These are phyloP conservation scores for Lonicera japonica DNA, from an alignment of 129 eudicot species.

Conservation along the genomic window DNA sequence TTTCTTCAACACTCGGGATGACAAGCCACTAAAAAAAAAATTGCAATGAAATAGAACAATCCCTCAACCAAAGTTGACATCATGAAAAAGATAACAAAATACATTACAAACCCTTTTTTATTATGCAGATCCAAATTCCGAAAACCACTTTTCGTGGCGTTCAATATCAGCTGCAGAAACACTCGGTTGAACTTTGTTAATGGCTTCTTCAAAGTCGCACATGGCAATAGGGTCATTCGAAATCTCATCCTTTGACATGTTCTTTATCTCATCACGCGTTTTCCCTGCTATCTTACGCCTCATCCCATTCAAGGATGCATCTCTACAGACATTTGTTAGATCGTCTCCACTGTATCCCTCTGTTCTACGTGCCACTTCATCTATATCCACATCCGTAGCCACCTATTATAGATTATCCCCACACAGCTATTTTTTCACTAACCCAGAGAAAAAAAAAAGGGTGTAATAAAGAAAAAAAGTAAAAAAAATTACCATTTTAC, in stretches of 20 bases:
- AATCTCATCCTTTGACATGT: conserved; percentile 88
- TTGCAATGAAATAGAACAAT: not conserved
- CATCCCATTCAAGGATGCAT: conserved; percentile 95
- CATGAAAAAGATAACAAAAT: no score
- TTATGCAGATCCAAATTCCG: conserved; percentile 90
- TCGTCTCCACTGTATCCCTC: conserved; percentile 99
- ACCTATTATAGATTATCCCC: conserved; percentile 38
- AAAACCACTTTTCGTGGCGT: conserved; percentile 85
- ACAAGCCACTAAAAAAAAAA: not conserved
- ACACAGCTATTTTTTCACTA: no score
- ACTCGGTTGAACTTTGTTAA: conserved; percentile 79
- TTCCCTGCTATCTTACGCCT: conserved; percentile 92
- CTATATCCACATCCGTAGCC: conserved; percentile 77
- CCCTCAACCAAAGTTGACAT: not conserved
- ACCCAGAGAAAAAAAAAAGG: no score
- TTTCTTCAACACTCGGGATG: not conserved
- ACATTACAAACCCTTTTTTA: no score
- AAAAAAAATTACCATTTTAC: no score
- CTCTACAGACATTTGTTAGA: conserved; percentile 84
- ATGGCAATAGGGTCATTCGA: conserved; percentile 83
- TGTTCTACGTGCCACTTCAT: conserved; percentile 78
- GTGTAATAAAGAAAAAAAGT: not conserved
- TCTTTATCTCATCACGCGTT: conserved; percentile 88
- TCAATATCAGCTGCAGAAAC: conserved; percentile 89
- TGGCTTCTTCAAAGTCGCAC: conserved; percentile 89